Evolutionary conservation across 768 basidiomycete genomes (phyloP), one percentile per base, ranked within the genome.

Genomic region (Mycena amicta): DNA sequence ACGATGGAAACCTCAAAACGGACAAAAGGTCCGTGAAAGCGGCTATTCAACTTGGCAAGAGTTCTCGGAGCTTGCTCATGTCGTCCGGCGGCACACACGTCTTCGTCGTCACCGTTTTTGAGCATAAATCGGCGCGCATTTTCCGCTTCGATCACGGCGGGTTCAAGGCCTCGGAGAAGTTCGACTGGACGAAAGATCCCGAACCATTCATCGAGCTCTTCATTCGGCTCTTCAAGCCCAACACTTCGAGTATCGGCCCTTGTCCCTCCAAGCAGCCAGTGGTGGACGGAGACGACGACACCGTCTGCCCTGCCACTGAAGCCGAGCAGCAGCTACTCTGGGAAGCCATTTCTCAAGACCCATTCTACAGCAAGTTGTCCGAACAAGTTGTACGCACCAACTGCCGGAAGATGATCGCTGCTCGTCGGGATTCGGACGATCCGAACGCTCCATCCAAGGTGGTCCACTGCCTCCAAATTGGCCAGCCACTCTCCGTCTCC

Each of bases 131-230:
- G 1, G 46, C 55, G 28, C 55, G 55, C 2, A 47, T 56, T 41
- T 50, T 56, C 27, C 33, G 55, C 47, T 56, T 49, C 30, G 55
- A 56, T 30, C 55, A 41, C 29, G 27, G 20, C n/a, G 55, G 55
- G 23, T 56, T 47, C 45, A 31, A 2, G 11, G 55, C 43, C 20
- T 45, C 37, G 13, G 39, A 43, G 15, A n/a, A 27, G n/a, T 56
- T 56, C 33, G 45, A 56, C 31, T 56, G 43, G 29, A 23, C 31
- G 4, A 22, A 22, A 20, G 18, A 55, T 20, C n/a, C 6, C 16
- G 11, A 23, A 4, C 20, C 23, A 23, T 18, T 56, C 13, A n/a
- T 23, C 29, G 30, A 29, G 25, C 37, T 56, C 25, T 33, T 47
- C 45, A 37, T n/a, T 25, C 37, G 55, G 4, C 43, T 56, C 16